A percentile compares a stretch with the other conserved stretches of the same genome.
Evolutionary conservation across 441 rosid genomes (phyloP).

Genomic region (Capsella rubella): DNA sequence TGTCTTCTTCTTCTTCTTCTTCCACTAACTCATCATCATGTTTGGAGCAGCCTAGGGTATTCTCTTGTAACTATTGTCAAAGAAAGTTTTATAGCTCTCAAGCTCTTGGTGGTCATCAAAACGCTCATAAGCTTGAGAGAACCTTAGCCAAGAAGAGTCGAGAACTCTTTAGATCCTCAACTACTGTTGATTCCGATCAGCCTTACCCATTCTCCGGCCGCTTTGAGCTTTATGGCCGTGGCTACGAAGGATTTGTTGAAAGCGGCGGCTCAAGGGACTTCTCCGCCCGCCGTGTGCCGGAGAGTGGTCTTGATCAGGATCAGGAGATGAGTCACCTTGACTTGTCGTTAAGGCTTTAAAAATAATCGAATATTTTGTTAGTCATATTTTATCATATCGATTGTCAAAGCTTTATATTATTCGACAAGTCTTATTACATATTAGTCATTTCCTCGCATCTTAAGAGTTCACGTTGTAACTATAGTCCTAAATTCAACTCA

Average conservation of each 20-base stretch:
- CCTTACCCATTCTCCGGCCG: conserved; percentile 41
- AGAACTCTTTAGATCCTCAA: conserved; percentile 63
- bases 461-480: conserved; percentile 21
- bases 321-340: conserved; percentile 77
- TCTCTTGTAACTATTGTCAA: conserved; percentile 90
- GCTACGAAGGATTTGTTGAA: conserved; percentile 47
- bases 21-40: conserved; percentile 47
- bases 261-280: conserved; percentile 23
- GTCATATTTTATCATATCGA: conserved; percentile 37
- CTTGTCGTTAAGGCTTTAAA: conserved; percentile 80
- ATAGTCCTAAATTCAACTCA: conserved; percentile 33
- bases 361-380: conserved; percentile 20
- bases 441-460: conserved; percentile 16
- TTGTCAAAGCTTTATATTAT: conserved; percentile 27
- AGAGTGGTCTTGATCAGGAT: conserved; percentile 58
- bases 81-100: conserved; percentile 96
- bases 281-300: conserved; percentile 46
- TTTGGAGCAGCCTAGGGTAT: conserved; percentile 57
- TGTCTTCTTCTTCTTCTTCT: conserved; percentile 60
- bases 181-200: conserved; percentile 36
- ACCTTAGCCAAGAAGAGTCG: conserved; percentile 88
- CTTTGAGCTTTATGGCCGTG: conserved; percentile 46
- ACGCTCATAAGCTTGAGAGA: conserved; percentile 94
- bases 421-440: conserved; percentile 7
- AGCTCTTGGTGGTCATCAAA: conserved; percentile 97